These are phyloP conservation scores for Usnea hakonensis DNA, from an alignment of 495 filamentous ascomycete species.

Conservation along the genomic window DNA sequence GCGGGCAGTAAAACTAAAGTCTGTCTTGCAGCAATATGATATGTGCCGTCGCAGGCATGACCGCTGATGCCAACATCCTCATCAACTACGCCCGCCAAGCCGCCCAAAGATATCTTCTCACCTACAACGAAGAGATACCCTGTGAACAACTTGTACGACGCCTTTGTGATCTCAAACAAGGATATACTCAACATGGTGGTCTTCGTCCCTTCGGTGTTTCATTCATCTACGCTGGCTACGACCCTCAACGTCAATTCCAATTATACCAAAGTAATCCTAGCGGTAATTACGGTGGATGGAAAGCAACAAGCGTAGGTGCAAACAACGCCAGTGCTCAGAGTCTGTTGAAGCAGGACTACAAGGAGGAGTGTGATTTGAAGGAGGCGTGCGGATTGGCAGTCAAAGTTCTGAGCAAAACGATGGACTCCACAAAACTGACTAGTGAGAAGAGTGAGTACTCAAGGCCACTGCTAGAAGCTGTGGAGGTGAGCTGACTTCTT, in stretches of 20 bases:
- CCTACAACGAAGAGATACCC: slow-evolving; percentile 99
- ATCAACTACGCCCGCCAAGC: slow-evolving; percentile 98
- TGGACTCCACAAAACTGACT: slow-evolving; percentile 97
- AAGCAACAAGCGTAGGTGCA: slow-evolving; percentile 93
- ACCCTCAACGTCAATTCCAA: slow-evolving; percentile 92
- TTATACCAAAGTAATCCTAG: slow-evolving; percentile 99
- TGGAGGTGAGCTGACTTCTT: neutral
- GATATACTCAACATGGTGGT: slow-evolving; percentile 98
- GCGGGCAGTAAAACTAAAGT: neutral
- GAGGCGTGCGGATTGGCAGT: slow-evolving; percentile 96
- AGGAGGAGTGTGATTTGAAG: slow-evolving; percentile 91
- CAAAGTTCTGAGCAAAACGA: slow-evolving; percentile 99
- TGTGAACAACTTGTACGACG: slow-evolving; percentile 97
- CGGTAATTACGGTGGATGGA: slow-evolving; percentile 99
- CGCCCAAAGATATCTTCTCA: slow-evolving; percentile 93
- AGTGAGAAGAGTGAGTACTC: slow-evolving; percentile 85
- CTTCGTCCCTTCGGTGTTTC: slow-evolving; percentile 96
- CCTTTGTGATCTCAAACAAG: slow-evolving; percentile 97
- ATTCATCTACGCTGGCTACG: slow-evolving; percentile 99
- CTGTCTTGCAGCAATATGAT: slow-evolving; percentile 82
- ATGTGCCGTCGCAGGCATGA: slow-evolving; percentile 98
- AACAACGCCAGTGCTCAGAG: slow-evolving; percentile 98
- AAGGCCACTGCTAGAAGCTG: neutral
- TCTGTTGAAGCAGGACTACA: slow-evolving; percentile 98
- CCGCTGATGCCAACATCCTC: slow-evolving; percentile 97